Evolutionary conservation across 768 basidiomycete genomes (phyloP).

Genomic region (Termitomyces sp.): DNA sequence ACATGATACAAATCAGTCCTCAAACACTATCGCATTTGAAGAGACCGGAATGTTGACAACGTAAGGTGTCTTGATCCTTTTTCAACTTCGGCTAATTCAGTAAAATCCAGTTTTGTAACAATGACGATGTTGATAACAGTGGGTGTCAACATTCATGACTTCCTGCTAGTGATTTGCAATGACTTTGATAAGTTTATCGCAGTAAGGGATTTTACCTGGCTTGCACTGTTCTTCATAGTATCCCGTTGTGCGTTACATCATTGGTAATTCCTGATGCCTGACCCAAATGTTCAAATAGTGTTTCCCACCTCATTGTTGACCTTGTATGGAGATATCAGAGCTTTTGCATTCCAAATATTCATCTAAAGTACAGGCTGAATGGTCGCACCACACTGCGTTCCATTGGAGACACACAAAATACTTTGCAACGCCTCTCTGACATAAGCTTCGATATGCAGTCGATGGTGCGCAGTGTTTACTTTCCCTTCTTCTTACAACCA

Average conservation of each 20-base stretch:
- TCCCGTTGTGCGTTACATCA: background rate
- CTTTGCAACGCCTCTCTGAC: background rate
- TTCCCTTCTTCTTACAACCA: background rate
- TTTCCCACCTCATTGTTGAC: background rate
- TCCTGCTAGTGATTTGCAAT: no score
- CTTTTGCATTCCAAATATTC: no score
- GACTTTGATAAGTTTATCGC: background rate
- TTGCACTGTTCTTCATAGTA: background rate
- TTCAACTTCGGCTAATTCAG: background rate
- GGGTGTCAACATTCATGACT: no score
- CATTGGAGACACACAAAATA: background rate
- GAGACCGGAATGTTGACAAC: background rate
- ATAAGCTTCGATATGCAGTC: background rate
- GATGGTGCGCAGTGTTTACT: background rate
- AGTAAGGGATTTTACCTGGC: background rate
- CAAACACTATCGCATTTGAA: background rate
- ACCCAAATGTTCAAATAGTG: background rate
- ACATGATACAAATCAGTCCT: no score
- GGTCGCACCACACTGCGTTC: background rate
- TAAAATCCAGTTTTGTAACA: background rate
- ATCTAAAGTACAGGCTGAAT: background rate
- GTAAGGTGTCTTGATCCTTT: background rate
- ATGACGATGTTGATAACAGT: background rate
- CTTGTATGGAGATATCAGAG: background rate
- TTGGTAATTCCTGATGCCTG: background rate